A percentile compares a stretch with the other conserved stretches of the same genome.
Conservation (phyloP, 2,329 filamentous ascomycete species). For the Penicillium sp. region DNA sequence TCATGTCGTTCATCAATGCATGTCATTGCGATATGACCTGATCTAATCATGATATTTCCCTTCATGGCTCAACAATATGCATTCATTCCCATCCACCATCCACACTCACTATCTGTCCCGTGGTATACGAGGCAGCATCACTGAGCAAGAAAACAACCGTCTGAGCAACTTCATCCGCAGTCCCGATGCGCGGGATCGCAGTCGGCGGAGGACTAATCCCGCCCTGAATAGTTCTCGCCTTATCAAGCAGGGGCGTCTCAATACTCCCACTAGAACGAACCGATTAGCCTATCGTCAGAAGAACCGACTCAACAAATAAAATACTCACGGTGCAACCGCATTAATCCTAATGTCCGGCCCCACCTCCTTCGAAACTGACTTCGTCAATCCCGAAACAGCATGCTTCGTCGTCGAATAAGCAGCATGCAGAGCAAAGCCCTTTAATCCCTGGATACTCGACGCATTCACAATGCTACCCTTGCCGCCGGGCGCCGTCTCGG, state of each 20-base stretch:
- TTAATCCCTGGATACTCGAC: conserved; percentile 43
- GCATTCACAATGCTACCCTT: conserved; percentile 59
- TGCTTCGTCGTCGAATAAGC: conserved; percentile 39
- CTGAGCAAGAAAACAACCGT: conserved; percentile 51
- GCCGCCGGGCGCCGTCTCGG: conserved; percentile 13
- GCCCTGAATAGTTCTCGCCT: conserved; percentile 27
- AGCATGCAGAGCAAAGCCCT: conserved; percentile 32
- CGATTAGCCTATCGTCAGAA: conserved; percentile 1
- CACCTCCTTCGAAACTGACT: conserved; percentile 40
- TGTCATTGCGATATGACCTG: background rate
- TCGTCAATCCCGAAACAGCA: conserved; percentile 37
- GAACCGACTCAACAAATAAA: background rate
- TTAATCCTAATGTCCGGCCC: conserved; percentile 41
- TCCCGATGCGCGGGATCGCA: conserved; percentile 33
- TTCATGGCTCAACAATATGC: background rate
- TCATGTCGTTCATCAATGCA: background rate
- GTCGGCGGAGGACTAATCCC: conserved; percentile 10
- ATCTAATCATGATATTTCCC: background rate
- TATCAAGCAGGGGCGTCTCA: conserved; percentile 36
- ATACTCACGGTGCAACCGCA: conserved; percentile 44
- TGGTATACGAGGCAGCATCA: conserved; percentile 48
- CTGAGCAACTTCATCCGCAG: conserved; percentile 41
- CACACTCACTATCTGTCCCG: conserved; percentile 46
- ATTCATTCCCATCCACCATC: conserved; percentile 47
- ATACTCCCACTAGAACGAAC: conserved; percentile 28